Percentiles rank a stretch among this genome's conserved stretches.
These are phyloP conservation scores for Aspergillus mulundensis DNA, from an alignment of 495 filamentous ascomycete species.

Conservation along the genomic window DNA sequence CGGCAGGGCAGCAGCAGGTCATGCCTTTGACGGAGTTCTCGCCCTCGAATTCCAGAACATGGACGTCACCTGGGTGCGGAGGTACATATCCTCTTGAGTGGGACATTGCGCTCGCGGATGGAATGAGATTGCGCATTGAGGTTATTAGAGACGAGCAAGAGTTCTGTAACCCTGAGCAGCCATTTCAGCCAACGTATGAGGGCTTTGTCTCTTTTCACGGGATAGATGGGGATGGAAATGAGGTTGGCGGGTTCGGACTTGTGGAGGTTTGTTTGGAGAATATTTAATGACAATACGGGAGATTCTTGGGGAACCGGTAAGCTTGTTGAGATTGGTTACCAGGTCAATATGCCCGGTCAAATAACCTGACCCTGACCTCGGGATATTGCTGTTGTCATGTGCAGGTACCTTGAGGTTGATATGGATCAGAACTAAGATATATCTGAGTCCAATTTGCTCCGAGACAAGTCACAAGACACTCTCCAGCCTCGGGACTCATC, in stretches of 20 bases:
- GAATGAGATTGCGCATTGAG: not conserved
- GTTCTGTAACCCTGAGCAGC: not conserved
- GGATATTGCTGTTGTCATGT: not conserved
- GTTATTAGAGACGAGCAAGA: not conserved
- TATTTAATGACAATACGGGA: not conserved
- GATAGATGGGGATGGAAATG: not conserved
- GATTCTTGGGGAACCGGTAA: too few species aligned
- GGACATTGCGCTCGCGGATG: not conserved
- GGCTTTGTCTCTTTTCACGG: not conserved
- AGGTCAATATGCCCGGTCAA: too few species aligned
- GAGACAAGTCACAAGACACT: not conserved
- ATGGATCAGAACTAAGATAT: not conserved
- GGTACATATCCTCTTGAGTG: not conserved
- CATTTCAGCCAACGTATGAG: not conserved
- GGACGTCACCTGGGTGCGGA: not conserved
- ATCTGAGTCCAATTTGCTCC: not conserved
- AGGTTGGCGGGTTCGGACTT: not conserved
- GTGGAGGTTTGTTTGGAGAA: not conserved
- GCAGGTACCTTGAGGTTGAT: too few species aligned
- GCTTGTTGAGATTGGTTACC: too few species aligned
- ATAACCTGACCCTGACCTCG: too few species aligned
- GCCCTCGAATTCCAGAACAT: not conserved
- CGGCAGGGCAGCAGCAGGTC: not conserved
- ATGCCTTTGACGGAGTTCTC: not conserved
- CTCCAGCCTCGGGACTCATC: too few species aligned